Evolutionary conservation across 2,329 filamentous ascomycete species (phyloP).

Genomic region (Fusarium xylarioides): DNA sequence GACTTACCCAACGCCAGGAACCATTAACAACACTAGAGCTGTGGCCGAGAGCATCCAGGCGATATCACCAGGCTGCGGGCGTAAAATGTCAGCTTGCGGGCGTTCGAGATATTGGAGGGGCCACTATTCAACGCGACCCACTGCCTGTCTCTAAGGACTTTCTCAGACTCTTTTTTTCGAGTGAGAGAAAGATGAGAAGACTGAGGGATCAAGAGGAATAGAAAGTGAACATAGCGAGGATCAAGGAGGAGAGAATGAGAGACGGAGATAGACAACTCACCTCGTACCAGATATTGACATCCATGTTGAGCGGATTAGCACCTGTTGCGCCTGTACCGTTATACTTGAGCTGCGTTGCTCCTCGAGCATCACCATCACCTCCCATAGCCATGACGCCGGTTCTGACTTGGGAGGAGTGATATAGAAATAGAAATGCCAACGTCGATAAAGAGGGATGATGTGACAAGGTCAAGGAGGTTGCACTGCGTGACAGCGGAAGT

Average conservation of each 20-base stretch:
- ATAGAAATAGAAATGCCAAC: slow-evolving; percentile 25
- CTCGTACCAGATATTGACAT: slow-evolving; percentile 83
- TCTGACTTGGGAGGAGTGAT: slow-evolving; percentile 31
- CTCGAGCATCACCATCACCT: slow-evolving; percentile 54
- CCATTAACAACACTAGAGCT: slow-evolving; percentile 88
- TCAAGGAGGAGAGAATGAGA: background rate
- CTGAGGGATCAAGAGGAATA: background rate
- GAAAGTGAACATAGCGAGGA: background rate
- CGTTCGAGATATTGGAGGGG: slow-evolving; percentile 21
- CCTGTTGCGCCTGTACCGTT: slow-evolving; percentile 72
- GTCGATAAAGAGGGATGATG: slow-evolving; percentile 1
- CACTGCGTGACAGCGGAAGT: slow-evolving; percentile 1
- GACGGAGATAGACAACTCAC: slow-evolving; percentile 52
- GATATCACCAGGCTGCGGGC: slow-evolving; percentile 75
- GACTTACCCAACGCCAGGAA: slow-evolving; percentile 81
- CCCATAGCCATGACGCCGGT: slow-evolving; percentile 29
- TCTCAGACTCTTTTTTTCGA: background rate
- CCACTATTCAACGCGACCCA: slow-evolving; percentile 22
- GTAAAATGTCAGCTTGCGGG: slow-evolving; percentile 44
- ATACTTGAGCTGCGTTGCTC: slow-evolving; percentile 59
- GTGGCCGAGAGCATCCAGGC: slow-evolving; percentile 85
- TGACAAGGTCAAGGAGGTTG: slow-evolving; percentile 7
- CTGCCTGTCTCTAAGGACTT: slow-evolving; percentile 4
- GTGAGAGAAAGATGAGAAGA: slow-evolving; percentile 2
- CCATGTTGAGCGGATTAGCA: slow-evolving; percentile 71